Percentiles rank a stretch among this genome's conserved stretches.
These are phyloP conservation scores for Elsinoe perseae DNA, from an alignment of 2,329 filamentous ascomycete species.

Conservation along the genomic window DNA sequence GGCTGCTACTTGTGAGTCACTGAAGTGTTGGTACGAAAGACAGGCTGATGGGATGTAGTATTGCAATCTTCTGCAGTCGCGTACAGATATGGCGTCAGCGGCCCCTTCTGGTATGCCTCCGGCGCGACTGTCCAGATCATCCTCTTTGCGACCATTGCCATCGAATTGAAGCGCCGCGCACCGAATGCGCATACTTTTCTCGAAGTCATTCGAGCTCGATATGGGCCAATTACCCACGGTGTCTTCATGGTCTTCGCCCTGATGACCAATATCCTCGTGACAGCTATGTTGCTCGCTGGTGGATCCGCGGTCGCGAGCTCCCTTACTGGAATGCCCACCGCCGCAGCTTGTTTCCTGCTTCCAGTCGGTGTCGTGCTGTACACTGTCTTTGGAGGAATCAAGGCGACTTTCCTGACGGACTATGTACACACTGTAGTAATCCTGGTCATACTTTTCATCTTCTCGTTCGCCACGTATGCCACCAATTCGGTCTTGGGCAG, in stretches of 20 bases:
- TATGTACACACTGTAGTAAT: conserved; percentile 82
- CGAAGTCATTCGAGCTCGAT: conserved; percentile 74
- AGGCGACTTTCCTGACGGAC: conserved; percentile 79
- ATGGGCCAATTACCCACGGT: conserved; percentile 63
- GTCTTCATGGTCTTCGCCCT: conserved; percentile 78
- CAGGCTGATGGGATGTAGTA: not conserved
- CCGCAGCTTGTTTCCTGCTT: conserved; percentile 75
- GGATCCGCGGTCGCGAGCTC: conserved; percentile 66
- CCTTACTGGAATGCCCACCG: conserved; percentile 66
- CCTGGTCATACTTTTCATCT: conserved; percentile 76
- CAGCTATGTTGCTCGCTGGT: conserved; percentile 80
- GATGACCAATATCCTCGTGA: conserved; percentile 72
- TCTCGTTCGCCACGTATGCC: conserved; percentile 74
- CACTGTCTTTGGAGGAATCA: conserved; percentile 68
- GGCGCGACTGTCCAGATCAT: conserved; percentile 76
- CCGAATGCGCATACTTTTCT: conserved; percentile 74
- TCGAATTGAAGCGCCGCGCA: conserved; percentile 77
- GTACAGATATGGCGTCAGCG: conserved; percentile 59
- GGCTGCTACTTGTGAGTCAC: conserved; percentile 60
- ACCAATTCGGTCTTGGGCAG: conserved; percentile 65
- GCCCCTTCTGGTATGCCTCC: conserved; percentile 60
- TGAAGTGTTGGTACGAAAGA: not conserved
- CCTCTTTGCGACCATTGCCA: conserved; percentile 81
- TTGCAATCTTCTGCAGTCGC: conserved; percentile 74
- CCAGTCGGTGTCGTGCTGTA: conserved; percentile 76